Evolutionary conservation across 1,284 basidiomycete genomes (phyloP).

Genomic region (Rhodotorula sp.): DNA sequence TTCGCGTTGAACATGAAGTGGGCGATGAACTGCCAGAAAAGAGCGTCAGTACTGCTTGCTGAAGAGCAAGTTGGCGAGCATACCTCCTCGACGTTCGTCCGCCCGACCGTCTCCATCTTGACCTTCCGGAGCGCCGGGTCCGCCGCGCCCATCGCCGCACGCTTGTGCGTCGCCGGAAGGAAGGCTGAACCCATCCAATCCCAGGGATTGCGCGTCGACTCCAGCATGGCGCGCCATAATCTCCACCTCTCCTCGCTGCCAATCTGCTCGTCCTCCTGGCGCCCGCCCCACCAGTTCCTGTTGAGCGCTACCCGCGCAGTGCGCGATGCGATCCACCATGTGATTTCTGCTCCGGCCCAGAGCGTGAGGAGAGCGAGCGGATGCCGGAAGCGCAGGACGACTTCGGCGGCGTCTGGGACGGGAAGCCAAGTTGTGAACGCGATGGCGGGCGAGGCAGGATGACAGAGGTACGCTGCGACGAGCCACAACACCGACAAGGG

Average conservation of each 20-base stretch:
- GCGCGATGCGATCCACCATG: constrained; percentile 9
- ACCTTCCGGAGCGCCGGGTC: constrained; percentile 28
- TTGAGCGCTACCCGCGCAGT: not conserved
- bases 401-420: constrained; percentile 2
- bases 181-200: constrained; percentile 32
- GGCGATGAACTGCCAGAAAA: constrained; percentile 22
- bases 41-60: not conserved
- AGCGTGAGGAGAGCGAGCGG: constrained; percentile 1
- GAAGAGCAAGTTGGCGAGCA: not conserved
- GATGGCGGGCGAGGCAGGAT: constrained; percentile 29
- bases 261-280: not conserved
- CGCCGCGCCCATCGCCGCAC: constrained; percentile 18
- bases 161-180: not conserved
- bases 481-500: constrained; percentile 9
- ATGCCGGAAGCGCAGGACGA: constrained; percentile 9
- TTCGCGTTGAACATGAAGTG: constrained; percentile 25
- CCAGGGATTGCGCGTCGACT: constrained; percentile 19
- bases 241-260: constrained; percentile 33
- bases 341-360: constrained; percentile 16
- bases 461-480: not conserved
- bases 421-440: constrained; percentile 10
- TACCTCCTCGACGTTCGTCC: constrained; percentile 38
- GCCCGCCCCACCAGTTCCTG: constrained; percentile 8
- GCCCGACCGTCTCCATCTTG: constrained; percentile 25
- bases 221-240: constrained; percentile 28